phyloP scores from a whole-genome alignment of 176 grass and related monocot species.

The Oryza australiensis region DNA sequence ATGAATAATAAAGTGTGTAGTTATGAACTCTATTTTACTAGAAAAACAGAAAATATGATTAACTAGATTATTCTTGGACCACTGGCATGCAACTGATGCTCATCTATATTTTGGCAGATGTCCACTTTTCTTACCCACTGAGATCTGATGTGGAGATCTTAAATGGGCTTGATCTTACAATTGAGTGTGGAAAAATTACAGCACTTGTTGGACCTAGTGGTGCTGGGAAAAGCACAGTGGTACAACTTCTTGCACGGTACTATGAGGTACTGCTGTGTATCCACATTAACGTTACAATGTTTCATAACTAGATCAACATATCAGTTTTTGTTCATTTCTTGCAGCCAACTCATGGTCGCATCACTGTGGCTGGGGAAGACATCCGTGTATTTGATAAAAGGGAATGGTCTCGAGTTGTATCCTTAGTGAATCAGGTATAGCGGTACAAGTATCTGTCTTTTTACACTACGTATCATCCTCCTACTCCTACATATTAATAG shows the following conservation, averaged over 20 bases:
- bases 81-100: slow-evolving; percentile 23
- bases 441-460: not conserved
- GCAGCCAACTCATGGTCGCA: slow-evolving; percentile 84
- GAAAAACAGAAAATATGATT: not conserved
- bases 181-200: slow-evolving; percentile 90
- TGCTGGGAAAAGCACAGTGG: slow-evolving; percentile 93
- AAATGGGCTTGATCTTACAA: slow-evolving; percentile 80
- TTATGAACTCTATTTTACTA: not conserved
- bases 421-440: slow-evolving; percentile 89
- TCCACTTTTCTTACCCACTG: slow-evolving; percentile 94
- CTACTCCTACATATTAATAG: not conserved
- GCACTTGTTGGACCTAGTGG: slow-evolving; percentile 96
- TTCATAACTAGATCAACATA: slow-evolving; percentile 28
- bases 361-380: slow-evolving; percentile 93
- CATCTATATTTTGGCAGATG: slow-evolving; percentile 59
- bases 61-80: not conserved
- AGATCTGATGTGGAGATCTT: slow-evolving; percentile 86
- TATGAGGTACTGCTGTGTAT: slow-evolving; percentile 68
- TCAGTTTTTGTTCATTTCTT: slow-evolving; percentile 30
- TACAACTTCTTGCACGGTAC: slow-evolving; percentile 91
- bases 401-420: slow-evolving; percentile 88
- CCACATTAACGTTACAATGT: slow-evolving; percentile 14
- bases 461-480: not conserved
- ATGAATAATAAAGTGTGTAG: not conserved
- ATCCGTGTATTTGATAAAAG: slow-evolving; percentile 95